Percentiles rank a stretch among this genome's conserved stretches.
Conservation (phyloP, 441 rosid species). For the Theobroma grandiflorum region DNA sequence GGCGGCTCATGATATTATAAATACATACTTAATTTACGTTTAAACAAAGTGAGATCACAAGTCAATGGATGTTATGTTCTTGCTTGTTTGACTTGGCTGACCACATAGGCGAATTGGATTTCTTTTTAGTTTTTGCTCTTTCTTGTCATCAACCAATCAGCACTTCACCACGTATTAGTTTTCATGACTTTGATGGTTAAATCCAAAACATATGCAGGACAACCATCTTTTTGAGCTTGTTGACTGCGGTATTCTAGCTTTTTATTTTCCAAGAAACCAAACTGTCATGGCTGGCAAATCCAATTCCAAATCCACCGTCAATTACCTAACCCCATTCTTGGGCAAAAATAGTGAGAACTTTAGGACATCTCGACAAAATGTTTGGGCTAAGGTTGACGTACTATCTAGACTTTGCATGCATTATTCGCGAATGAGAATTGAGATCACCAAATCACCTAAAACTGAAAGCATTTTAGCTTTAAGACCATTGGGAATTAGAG, state of each 20-base stretch:
- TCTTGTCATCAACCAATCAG: not conserved
- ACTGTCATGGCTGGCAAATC: not conserved
- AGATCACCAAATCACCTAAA: not conserved
- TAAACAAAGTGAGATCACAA: not conserved
- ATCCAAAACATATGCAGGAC: not conserved
- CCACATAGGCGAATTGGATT: not conserved
- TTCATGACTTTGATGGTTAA: not conserved
- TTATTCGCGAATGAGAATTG: not conserved
- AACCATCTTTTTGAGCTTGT: not conserved
- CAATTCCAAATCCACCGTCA: conserved; percentile 12
- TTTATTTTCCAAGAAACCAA: not conserved
- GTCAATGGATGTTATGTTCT: not conserved
- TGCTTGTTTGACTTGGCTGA: not conserved
- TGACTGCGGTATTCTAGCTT: not conserved
- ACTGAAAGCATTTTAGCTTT: too few relatives aligned
- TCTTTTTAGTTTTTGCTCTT: not conserved
- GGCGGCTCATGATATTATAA: not conserved
- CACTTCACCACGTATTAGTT: not conserved
- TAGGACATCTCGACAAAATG: not conserved
- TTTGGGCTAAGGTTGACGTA: not conserved
- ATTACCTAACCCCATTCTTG: conserved; percentile 8
- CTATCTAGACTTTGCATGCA: not conserved
- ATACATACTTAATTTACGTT: not conserved
- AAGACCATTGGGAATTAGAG: not conserved
- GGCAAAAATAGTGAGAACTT: not conserved